Percentiles rank a stretch among this genome's conserved stretches.
phyloP scores from a whole-genome alignment of 768 basidiomycete genomes.

The Kwoniella dendrophila region DNA sequence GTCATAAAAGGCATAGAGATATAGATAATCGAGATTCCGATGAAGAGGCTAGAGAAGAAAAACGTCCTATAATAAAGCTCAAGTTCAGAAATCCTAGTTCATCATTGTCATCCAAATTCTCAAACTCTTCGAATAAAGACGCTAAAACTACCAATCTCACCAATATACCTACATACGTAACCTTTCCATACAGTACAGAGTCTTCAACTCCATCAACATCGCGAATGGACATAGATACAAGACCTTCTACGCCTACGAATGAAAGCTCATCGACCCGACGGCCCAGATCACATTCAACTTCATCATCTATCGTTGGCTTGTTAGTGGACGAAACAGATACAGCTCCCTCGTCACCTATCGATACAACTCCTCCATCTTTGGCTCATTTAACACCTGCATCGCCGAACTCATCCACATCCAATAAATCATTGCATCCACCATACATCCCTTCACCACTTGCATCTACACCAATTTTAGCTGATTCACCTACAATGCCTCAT shows the following conservation, averaged over 20 bases:
- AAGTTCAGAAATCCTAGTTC: slow-evolving; percentile 9
- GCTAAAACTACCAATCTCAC: background rate
- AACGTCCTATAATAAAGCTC: slow-evolving; percentile 9
- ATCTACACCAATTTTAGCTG: slow-evolving; percentile 3
- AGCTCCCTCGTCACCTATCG: slow-evolving; percentile 9
- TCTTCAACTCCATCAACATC: background rate
- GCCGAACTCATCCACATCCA: background rate
- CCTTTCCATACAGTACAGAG: background rate
- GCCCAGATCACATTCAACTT: slow-evolving; percentile 10
- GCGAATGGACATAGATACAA: background rate
- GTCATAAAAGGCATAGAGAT: background rate
- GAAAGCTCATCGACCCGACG: slow-evolving; percentile 3
- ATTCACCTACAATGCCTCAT: background rate
- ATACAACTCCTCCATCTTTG: background rate
- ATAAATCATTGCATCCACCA: background rate
- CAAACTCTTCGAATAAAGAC: background rate
- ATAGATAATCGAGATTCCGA: background rate
- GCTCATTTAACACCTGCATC: background rate
- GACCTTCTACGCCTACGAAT: slow-evolving; percentile 7
- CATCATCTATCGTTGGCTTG: slow-evolving; percentile 17
- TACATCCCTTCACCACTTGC: slow-evolving; percentile 18
- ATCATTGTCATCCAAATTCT: background rate
- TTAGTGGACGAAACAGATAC: slow-evolving; percentile 7
- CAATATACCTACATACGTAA: background rate
- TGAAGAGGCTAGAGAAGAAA: slow-evolving; percentile 1